A percentile compares a stretch with the other conserved stretches of the same genome.
Evolutionary conservation across 306 rosid species (phyloP).

Genomic region (Vigna nakashimae): DNA sequence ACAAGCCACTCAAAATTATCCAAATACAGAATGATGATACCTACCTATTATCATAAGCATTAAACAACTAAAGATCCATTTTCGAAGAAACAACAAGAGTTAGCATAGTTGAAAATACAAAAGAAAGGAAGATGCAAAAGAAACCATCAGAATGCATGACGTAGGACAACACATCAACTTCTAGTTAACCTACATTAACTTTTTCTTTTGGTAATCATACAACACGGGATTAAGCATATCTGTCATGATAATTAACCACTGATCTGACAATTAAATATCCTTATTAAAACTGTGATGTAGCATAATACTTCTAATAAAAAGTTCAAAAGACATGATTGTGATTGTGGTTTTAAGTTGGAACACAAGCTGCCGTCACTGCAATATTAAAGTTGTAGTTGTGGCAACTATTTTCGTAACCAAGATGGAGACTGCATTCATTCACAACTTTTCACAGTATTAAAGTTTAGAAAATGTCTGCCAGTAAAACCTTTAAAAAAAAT

Average conservation of each 20-base stretch:
- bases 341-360: not conserved
- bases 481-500: not conserved
- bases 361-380: not conserved
- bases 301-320: not conserved
- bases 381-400: not conserved
- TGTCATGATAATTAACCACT: not conserved
- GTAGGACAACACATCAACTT: not conserved
- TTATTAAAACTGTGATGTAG: not conserved
- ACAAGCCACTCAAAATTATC: not conserved
- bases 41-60: not conserved
- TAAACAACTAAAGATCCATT: not conserved
- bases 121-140: slow-evolving; percentile 12
- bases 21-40: not conserved
- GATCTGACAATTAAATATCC: slow-evolving; percentile 2
- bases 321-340: not conserved
- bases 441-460: not conserved
- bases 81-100: not conserved
- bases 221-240: slow-evolving; percentile 4
- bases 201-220: not conserved
- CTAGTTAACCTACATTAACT: not conserved
- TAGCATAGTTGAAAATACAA: not conserved
- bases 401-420: not conserved
- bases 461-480: not conserved
- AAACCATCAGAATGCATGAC: not conserved
- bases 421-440: not conserved